Evolutionary conservation across 2,329 filamentous ascomycete species (phyloP).

Genomic region (Phyllosticta citriasiana): DNA sequence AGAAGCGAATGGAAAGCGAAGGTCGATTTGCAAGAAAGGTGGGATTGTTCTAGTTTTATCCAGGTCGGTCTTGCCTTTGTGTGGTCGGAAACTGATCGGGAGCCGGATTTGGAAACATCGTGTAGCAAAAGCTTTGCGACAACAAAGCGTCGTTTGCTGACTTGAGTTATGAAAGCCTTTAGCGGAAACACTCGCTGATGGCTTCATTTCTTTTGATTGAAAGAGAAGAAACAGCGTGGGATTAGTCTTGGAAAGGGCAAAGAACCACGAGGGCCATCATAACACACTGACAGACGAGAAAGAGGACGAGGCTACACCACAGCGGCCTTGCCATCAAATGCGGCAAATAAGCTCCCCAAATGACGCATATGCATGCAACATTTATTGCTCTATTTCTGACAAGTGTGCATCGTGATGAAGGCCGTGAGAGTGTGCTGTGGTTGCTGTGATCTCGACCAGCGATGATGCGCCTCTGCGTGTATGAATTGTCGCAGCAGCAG

Average conservation of each 20-base stretch:
- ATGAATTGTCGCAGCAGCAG: not conserved
- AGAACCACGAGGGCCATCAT: not conserved
- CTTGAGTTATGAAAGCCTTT: not conserved
- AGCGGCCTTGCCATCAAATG: too few relatives aligned
- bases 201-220: not conserved
- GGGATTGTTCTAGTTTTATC: not conserved
- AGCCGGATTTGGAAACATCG: not conserved
- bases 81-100: not conserved
- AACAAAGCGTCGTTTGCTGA: not conserved
- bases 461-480: not conserved
- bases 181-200: not conserved
- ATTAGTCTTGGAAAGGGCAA: not conserved
- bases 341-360: not conserved
- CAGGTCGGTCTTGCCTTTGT: not conserved
- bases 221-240: not conserved
- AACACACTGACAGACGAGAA: not conserved
- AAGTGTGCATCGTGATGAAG: not conserved
- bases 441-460: not conserved
- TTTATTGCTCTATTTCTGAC: not conserved
- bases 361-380: not conserved
- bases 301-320: too few relatives aligned
- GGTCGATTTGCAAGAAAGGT: not conserved
- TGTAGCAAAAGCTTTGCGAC: not conserved
- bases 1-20: not conserved
- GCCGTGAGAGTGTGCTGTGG: not conserved